These are phyloP conservation scores for Aspergillus homomorphus DNA, from an alignment of 495 filamentous ascomycete genomes.

Conservation along the genomic window DNA sequence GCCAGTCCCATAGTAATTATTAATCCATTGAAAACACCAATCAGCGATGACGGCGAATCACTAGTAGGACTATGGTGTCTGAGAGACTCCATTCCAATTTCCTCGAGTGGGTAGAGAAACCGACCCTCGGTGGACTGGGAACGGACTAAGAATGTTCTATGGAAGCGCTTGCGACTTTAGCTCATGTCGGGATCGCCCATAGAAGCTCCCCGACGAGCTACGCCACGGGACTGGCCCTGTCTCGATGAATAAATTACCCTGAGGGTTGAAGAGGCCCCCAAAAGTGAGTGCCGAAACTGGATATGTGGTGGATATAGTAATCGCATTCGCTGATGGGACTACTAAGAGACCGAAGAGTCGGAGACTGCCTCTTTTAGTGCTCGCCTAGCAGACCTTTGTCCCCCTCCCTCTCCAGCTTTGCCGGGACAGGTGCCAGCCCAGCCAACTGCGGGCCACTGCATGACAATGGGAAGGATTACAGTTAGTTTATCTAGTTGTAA, in stretches of 20 bases:
- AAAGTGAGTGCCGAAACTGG: neutral
- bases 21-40: neutral
- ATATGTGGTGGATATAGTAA: neutral
- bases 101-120: constrained; percentile 8
- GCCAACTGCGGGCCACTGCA: neutral
- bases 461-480: neutral
- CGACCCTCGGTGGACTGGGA: constrained; percentile 7
- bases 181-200: constrained; percentile 13
- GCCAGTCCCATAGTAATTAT: constrained; percentile 1
- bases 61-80: neutral
- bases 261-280: neutral
- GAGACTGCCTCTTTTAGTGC: neutral
- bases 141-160: constrained; percentile 24
- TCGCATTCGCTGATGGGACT: neutral
- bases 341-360: neutral
- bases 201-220: constrained; percentile 8
- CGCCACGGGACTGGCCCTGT: constrained; percentile 6
- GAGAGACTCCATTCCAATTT: constrained; percentile 12
- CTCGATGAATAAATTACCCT: neutral
- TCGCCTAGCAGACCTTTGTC: neutral
- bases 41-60: neutral
- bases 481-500: too few species aligned
- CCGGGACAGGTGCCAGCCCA: neutral
- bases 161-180: constrained; percentile 11
- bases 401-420: neutral